Conservation (phyloP, 2,329 filamentous ascomycete species). For the Aspergillus pseudoviridinutans region DNA sequence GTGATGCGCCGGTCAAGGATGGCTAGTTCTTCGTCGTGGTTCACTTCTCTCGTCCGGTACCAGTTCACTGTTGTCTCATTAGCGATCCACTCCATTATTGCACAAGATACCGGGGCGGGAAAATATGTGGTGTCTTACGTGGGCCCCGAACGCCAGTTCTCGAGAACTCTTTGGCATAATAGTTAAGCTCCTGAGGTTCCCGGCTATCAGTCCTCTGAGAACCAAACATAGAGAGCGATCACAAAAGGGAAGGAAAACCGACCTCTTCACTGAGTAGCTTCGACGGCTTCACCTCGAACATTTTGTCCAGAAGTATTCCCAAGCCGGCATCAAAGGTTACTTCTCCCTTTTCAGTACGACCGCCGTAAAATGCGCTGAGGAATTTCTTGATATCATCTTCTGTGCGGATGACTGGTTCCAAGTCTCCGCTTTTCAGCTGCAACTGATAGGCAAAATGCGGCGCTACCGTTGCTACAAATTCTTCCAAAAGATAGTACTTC, state of each 20-base stretch:
- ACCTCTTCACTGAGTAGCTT: slow-evolving; percentile 61
- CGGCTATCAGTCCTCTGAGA: slow-evolving; percentile 4
- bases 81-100: not conserved
- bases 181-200: slow-evolving; percentile 59
- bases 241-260: slow-evolving; percentile 12
- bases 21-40: slow-evolving; percentile 68
- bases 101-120: not conserved
- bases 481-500: slow-evolving; percentile 54
- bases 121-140: slow-evolving; percentile 37
- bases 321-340: slow-evolving; percentile 54
- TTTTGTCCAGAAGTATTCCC: slow-evolving; percentile 62
- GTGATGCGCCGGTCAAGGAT: slow-evolving; percentile 44
- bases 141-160: slow-evolving; percentile 72
- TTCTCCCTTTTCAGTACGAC: slow-evolving; percentile 53
- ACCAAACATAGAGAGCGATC: not conserved
- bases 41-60: slow-evolving; percentile 73
- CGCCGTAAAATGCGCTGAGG: slow-evolving; percentile 68
- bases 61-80: slow-evolving; percentile 60
- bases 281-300: slow-evolving; percentile 55
- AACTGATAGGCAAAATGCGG: slow-evolving; percentile 81
- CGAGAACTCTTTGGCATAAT: slow-evolving; percentile 70
- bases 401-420: slow-evolving; percentile 57
- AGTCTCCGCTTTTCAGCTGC: slow-evolving; percentile 66
- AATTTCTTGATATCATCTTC: slow-evolving; percentile 65
- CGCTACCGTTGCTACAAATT: slow-evolving; percentile 53